Conservation (phyloP, 352 stramenopile species). For the Phytophthora boehmeriae region DNA sequence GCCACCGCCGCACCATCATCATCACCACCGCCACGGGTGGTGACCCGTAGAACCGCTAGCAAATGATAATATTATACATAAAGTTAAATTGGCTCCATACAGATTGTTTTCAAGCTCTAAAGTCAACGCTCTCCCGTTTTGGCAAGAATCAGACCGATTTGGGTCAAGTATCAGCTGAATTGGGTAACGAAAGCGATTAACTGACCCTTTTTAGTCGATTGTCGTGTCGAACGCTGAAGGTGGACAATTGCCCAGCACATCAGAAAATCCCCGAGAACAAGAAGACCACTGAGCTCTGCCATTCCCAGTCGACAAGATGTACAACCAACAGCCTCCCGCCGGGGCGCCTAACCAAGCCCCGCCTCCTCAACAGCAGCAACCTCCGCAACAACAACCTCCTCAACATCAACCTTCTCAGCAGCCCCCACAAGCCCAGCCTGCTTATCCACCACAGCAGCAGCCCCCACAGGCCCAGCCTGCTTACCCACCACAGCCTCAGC, state of each 20-base stretch:
- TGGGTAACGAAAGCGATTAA: neutral
- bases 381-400: too few relatives aligned
- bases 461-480: conserved; percentile 32
- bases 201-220: conserved; percentile 23
- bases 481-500: conserved; percentile 29
- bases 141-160: too few relatives aligned
- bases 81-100: too few relatives aligned
- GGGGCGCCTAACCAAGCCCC: conserved; percentile 6
- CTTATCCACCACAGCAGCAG: too few relatives aligned
- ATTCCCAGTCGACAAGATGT: conserved; percentile 6
- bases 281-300: conserved; percentile 1
- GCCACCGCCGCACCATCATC: conserved; percentile 13
- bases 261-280: conserved; percentile 16
- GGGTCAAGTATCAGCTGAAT: too few relatives aligned
- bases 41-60: neutral
- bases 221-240: conserved; percentile 1
- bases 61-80: too few relatives aligned
- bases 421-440: too few relatives aligned
- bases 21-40: conserved; percentile 18
- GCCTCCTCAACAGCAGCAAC: too few relatives aligned
- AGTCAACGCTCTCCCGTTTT: too few relatives aligned
- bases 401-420: too few relatives aligned
- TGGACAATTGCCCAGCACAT: conserved; percentile 2
- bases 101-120: too few relatives aligned
- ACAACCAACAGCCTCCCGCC: conserved; percentile 22